Evolutionary conservation across 225 moss, liverwort and hornwort genomes (phyloP).

Genomic region (Neckera pumila): DNA sequence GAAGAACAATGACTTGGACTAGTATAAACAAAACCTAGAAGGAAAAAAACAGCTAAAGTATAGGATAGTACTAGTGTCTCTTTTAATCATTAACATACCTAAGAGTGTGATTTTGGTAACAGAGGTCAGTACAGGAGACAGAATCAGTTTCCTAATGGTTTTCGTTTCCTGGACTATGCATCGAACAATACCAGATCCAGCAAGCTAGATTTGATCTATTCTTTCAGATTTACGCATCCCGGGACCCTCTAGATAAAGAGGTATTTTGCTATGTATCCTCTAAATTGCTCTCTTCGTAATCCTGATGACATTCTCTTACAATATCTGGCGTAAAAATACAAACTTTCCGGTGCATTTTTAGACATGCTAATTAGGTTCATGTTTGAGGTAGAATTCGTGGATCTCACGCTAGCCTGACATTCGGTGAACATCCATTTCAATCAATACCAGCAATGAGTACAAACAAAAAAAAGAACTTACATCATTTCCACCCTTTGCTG

Average conservation of each 20-base stretch:
- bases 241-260: neutral
- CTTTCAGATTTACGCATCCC: neutral
- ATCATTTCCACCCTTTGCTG: constrained; percentile 91
- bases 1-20: neutral
- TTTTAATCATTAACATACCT: no score
- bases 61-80: neutral
- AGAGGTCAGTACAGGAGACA: neutral
- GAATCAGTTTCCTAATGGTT: neutral
- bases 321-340: neutral
- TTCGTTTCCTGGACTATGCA: neutral
- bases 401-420: neutral
- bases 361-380: neutral
- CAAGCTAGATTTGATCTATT: neutral
- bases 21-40: neutral
- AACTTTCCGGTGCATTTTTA: neutral
- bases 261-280: neutral
- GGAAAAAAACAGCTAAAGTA: neutral
- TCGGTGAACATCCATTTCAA: neutral
- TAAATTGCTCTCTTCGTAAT: neutral
- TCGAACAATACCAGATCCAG: neutral
- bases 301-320: neutral
- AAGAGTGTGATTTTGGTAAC: neutral
- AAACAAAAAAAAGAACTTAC: constrained; percentile 11
- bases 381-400: neutral
- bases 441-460: neutral